Percentiles rank a stretch among this genome's conserved stretches.
These are phyloP conservation scores for Thyridium curvatum DNA, from an alignment of 2,329 filamentous ascomycete species.

Conservation along the genomic window DNA sequence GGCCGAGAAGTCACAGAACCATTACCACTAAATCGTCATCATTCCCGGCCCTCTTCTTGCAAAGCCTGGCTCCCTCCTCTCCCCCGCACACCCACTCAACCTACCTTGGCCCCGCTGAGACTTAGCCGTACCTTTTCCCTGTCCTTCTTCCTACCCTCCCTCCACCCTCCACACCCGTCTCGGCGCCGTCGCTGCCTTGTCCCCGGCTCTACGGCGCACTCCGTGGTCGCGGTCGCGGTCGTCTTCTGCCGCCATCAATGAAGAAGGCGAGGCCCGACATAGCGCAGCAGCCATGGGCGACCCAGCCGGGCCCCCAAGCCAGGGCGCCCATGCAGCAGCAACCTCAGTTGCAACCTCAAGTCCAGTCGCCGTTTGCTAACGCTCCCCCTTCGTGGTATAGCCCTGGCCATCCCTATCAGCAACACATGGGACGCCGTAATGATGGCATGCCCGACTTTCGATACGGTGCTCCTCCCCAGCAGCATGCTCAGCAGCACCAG, in stretches of 20 bases:
- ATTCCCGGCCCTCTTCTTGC: too few species aligned
- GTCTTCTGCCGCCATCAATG: slow-evolving; percentile 9
- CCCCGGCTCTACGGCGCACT: too few species aligned
- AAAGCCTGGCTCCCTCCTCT: too few species aligned
- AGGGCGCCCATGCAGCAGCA: slow-evolving; percentile 16
- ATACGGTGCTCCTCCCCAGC: slow-evolving; percentile 17
- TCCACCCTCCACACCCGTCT: too few species aligned
- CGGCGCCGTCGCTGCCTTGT: too few species aligned
- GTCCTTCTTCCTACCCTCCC: too few species aligned
- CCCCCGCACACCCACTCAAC: too few species aligned
- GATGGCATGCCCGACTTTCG: slow-evolving; percentile 17
- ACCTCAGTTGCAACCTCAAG: slow-evolving; percentile 14
- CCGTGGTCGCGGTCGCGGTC: neutral
- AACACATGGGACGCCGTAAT: slow-evolving; percentile 34
- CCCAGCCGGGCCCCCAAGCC: slow-evolving; percentile 16
- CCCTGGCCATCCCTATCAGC: slow-evolving; percentile 33
- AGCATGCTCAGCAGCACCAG: slow-evolving; percentile 20
- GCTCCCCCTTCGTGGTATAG: slow-evolving; percentile 27
- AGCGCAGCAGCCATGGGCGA: slow-evolving; percentile 11
- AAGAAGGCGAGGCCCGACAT: slow-evolving; percentile 13
- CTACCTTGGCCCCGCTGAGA: too few species aligned
- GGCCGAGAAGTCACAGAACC: slow-evolving; percentile 25
- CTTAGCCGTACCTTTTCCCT: too few species aligned
- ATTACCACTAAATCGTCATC: too few species aligned
- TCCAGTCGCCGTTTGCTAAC: slow-evolving; percentile 26